Base-by-base conservation (phyloP, 257 asterid species). In the Nicotiana attenuata region DNA sequence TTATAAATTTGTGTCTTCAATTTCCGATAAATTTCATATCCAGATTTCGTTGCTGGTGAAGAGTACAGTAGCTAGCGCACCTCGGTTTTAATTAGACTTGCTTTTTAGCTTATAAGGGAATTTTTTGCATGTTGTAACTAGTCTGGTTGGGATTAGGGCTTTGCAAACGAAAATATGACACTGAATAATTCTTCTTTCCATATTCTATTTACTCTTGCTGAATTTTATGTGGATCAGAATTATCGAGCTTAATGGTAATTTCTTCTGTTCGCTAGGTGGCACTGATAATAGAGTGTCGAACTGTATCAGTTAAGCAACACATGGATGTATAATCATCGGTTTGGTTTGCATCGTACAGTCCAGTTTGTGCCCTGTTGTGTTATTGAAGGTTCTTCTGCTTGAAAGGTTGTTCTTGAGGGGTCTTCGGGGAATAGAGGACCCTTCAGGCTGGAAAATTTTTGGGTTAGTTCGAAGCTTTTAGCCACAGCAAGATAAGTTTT, bases 371-470 rank as follows among this genome's bases (percentile, higher is more conserved):
- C 28, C 56, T 24, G 4, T 28, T 45, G 60, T 63, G 64, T 47
- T 80, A 41, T 69, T 20, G 84, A 69, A 81, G 84, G 86, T 81
- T 83, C 85, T 79, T 81, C 84, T 15, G 35, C 78, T 45, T 71
- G 78, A 71, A 71, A 45, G 20, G 59, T 35, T 63, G 77, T 64
- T 80, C 64, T 78, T 33, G 85, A 69, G 78, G 87, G 86, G 86
- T 82, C 89, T 81, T 86, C 85, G 57, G 68, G 65, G 82, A 60
- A 64, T 67, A 73, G 89, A 85, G 90, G 88, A 88, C 86, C 89
- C 87, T 88, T 82, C 68, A 7, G 59, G 68, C 64, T 28, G 56
- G 84, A 86, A 55, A 52, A 14, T 65, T 68, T 63, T 41, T 8
- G 56, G 47, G 14, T 82, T 60, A 26, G 47, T 28, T 33, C 20